Base-by-base conservation (phyloP, 2,329 filamentous ascomycete genomes). In the Colletotrichum plurivorum region DNA sequence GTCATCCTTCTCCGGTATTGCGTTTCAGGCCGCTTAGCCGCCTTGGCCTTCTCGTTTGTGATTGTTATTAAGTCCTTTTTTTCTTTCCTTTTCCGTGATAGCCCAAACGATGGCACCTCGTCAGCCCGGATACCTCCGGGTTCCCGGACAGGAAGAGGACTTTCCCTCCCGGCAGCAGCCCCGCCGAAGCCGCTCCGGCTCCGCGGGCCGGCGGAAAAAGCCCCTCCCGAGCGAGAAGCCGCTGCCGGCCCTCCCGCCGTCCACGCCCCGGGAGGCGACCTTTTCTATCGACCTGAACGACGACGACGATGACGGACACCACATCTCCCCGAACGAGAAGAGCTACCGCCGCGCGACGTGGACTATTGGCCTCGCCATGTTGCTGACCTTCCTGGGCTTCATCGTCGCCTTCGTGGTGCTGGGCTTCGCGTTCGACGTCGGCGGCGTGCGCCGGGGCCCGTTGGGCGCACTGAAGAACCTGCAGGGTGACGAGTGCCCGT, bases 331-430 rank as follows among this genome's bases (percentile, higher is more conserved):
- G 22, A 48, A 45, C 16, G 48, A 61, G 58, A 46, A 48, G 20
- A 45, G 64, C 20, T 58, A 64, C 12, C 60, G 62, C 27, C 39
- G 56, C 31, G 65, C 71, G 46, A 53, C 56, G 20, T 43, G 63
- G 25, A 55, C 57, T 49, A 55, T 69, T 41, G 31, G 55, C 13
- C 31, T 71, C 22, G 39, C 76, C 74, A 48, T 78, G 74, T 75
- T 51, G 69, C 31, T 79, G 25, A 67, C 76, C 65, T 74, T 83
- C 9, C 77, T 79, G 4, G 74, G 75, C 8, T 75, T 78, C 53
- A 73, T 82, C 10, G 71, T 83, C 54, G 45, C 82, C n/a, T 78
- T 83, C 8, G 73, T 82, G 16, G 79, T 75, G 12, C 74, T 77
- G 49, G 82, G 80, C 45, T 73, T 82, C 52, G 71, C 73, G 10